These are phyloP conservation scores for Cryptococcus maquisensis DNA, from an alignment of 1,284 basidiomycete genomes.

Conservation along the genomic window DNA sequence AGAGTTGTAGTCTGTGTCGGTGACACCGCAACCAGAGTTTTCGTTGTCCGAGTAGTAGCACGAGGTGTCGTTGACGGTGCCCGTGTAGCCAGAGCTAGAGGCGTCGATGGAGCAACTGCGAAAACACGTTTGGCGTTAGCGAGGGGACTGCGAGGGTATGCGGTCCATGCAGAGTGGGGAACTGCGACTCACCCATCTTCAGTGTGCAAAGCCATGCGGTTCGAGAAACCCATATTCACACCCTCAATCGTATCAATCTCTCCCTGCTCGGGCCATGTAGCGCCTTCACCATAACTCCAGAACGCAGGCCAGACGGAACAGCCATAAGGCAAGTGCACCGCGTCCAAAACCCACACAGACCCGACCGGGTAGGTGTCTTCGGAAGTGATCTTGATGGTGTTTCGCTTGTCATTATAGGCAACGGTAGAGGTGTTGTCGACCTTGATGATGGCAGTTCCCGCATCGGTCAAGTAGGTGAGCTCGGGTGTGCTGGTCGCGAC, in stretches of 20 bases:
- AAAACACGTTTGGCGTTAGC: neutral
- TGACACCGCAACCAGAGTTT: slow-evolving; percentile 60
- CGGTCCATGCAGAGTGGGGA: neutral
- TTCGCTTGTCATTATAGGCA: slow-evolving; percentile 61
- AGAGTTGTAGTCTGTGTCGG: slow-evolving; percentile 22
- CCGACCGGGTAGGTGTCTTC: slow-evolving; percentile 60
- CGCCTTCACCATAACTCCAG: slow-evolving; percentile 23
- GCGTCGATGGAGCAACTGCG: slow-evolving; percentile 28
- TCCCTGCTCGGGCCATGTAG: slow-evolving; percentile 63
- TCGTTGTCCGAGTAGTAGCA: slow-evolving; percentile 32
- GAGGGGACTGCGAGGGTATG: neutral
- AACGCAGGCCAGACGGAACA: slow-evolving; percentile 38
- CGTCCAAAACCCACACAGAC: slow-evolving; percentile 63
- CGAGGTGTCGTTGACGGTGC: slow-evolving; percentile 28
- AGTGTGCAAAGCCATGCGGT: slow-evolving; percentile 77
- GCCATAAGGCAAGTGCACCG: slow-evolving; percentile 60
- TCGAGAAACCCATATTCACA: slow-evolving; percentile 67
- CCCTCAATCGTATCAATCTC: slow-evolving; percentile 81
- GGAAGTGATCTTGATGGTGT: slow-evolving; percentile 63
- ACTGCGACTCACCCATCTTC: slow-evolving; percentile 15
- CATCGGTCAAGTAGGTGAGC: slow-evolving; percentile 62
- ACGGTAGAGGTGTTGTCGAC: slow-evolving; percentile 37
- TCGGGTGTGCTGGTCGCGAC: slow-evolving; percentile 52
- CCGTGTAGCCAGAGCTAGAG: slow-evolving; percentile 19
- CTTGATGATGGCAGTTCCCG: slow-evolving; percentile 62